Evolutionary conservation across 148 eudicot genomes (phyloP).

Genomic region (Chenopodium album): DNA sequence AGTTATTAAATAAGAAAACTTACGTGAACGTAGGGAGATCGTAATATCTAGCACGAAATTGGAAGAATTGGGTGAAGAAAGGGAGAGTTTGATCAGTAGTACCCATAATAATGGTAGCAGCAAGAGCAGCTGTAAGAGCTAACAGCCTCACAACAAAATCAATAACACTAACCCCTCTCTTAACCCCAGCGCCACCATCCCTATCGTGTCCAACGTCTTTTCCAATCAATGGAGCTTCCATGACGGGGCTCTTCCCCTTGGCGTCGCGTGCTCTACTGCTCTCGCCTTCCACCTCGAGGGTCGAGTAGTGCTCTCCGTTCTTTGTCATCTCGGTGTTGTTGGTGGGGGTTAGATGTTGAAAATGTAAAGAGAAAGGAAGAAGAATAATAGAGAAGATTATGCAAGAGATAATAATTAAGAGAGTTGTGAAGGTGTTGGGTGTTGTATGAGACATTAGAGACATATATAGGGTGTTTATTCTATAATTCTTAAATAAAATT

Average conservation of each 20-base stretch:
- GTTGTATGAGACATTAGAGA: constrained; percentile 2
- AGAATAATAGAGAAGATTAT: not conserved
- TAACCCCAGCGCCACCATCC: constrained; percentile 24
- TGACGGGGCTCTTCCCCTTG: constrained; percentile 47
- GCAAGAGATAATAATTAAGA: not conserved
- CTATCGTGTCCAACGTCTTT: constrained; percentile 3
- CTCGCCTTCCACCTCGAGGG: constrained; percentile 30
- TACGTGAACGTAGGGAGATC: constrained; percentile 54
- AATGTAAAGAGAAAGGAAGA: not conserved
- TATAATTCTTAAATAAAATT: not conserved
- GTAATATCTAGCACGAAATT: constrained; percentile 43
- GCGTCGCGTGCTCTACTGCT: constrained; percentile 23
- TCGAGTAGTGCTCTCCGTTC: constrained; percentile 22
- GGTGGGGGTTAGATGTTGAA: not conserved
- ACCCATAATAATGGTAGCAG: constrained; percentile 41
- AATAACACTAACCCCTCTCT: constrained; percentile 40
- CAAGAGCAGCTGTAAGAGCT: constrained; percentile 35
- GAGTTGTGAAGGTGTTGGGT: constrained; percentile 17
- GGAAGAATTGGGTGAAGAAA: constrained; percentile 54
- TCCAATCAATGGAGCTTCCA: constrained; percentile 42
- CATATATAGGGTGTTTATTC: constrained; percentile 14
- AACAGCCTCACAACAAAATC: constrained; percentile 47
- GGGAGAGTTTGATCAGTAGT: constrained; percentile 50
- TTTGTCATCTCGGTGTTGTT: constrained; percentile 14
- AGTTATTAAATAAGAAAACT: not conserved